Evolutionary conservation across 164 flowering plant genomes (phyloP).

Genomic region (Vitis riparia): DNA sequence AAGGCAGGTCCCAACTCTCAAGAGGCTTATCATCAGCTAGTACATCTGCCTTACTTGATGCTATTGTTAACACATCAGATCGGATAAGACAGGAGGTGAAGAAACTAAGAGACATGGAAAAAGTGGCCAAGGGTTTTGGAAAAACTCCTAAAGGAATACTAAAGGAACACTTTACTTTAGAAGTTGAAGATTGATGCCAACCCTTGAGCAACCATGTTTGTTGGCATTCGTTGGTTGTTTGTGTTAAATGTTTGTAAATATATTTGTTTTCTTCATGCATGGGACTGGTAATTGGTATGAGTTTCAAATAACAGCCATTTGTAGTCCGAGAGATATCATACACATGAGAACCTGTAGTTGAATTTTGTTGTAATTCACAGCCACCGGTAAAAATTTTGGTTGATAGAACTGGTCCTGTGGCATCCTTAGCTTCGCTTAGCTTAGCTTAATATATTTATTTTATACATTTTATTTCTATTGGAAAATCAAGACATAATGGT

Average conservation of each 20-base stretch:
- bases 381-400: neutral
- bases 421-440: too few relatives aligned
- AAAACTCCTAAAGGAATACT: slow-evolving; percentile 43
- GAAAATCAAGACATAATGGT: too few relatives aligned
- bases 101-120: slow-evolving; percentile 56
- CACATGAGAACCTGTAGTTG: neutral
- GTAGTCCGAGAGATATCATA: neutral
- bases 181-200: slow-evolving; percentile 24
- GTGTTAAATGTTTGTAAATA: neutral
- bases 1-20: slow-evolving; percentile 46
- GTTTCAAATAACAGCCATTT: too few relatives aligned
- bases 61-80: slow-evolving; percentile 33
- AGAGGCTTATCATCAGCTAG: slow-evolving; percentile 23
- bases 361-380: too few relatives aligned
- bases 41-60: slow-evolving; percentile 24
- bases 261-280: neutral
- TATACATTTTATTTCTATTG: too few relatives aligned
- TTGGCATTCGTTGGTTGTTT: neutral
- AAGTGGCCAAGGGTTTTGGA: slow-evolving; percentile 61
- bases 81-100: slow-evolving; percentile 51
- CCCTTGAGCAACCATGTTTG: neutral
- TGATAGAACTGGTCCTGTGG: neutral
- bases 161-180: slow-evolving; percentile 44
- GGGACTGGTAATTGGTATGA: neutral
- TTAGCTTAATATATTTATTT: too few relatives aligned